Percentiles rank a stretch among this genome's conserved stretches.
These are phyloP conservation scores for Otatea glauca DNA, from an alignment of 176 grass and related monocot genomes.

Conservation along the genomic window DNA sequence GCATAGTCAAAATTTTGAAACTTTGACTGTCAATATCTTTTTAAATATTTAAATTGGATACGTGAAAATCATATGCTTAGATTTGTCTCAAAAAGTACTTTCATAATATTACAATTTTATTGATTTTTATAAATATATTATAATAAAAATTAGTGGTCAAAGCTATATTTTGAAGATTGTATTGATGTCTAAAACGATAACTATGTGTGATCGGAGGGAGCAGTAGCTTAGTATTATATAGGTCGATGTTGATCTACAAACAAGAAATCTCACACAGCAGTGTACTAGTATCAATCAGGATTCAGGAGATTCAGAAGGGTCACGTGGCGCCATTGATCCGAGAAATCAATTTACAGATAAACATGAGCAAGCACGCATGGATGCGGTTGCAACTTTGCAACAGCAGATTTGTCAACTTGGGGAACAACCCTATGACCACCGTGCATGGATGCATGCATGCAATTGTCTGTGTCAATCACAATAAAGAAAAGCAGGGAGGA, in stretches of 20 bases:
- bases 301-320: neutral
- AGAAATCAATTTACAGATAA: neutral
- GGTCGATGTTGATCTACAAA: neutral
- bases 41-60: too few relatives aligned
- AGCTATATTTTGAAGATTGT: too few relatives aligned
- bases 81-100: too few relatives aligned
- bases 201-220: too few relatives aligned
- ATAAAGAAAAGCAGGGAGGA: neutral
- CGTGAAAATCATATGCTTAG: too few relatives aligned
- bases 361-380: neutral
- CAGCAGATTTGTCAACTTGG: slow-evolving; percentile 35
- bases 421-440: slow-evolving; percentile 24
- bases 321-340: neutral
- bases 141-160: too few relatives aligned
- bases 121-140: too few relatives aligned
- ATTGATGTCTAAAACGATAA: too few relatives aligned
- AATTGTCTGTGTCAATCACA: slow-evolving; percentile 55
- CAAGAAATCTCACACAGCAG: neutral
- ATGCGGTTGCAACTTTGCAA: neutral
- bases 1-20: too few relatives aligned
- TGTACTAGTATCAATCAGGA: neutral
- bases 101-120: too few relatives aligned
- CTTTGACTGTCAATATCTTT: too few relatives aligned
- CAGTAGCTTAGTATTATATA: neutral
- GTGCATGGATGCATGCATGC: slow-evolving; percentile 53